Percentiles rank a stretch among this genome's conserved stretches.
Evolutionary conservation across 495 filamentous ascomycete genomes (phyloP).

Genomic region (Lasiosphaeriaceae sp.): DNA sequence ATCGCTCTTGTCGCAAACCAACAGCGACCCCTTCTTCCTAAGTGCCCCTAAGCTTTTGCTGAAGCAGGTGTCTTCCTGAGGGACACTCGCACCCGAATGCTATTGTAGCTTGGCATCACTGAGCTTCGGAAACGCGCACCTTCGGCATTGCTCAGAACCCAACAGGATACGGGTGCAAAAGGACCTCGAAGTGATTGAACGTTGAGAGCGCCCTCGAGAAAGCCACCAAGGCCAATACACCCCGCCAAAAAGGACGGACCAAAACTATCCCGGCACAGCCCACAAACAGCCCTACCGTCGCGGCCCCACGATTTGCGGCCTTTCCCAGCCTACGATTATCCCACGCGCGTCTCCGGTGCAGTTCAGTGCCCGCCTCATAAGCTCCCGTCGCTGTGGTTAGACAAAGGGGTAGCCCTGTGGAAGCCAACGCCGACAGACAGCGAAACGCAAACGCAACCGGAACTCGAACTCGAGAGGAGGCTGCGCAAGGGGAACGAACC

Average conservation of each 20-base stretch:
- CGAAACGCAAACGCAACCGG: neutral
- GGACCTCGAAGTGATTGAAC: no score
- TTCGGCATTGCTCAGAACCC: neutral
- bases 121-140: neutral
- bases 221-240: neutral
- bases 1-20: neutral
- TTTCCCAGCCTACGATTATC: no score
- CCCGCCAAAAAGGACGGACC: neutral
- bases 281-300: slow-evolving; percentile 4
- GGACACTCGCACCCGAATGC: neutral
- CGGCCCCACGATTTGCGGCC: slow-evolving; percentile 3
- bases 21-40: no score
- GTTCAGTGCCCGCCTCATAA: no score
- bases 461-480: neutral
- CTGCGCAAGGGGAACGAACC: neutral
- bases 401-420: no score
- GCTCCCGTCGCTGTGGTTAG: no score
- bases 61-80: neutral
- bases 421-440: neutral
- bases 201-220: neutral
- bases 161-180: neutral
- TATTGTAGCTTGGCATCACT: neutral
- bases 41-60: neutral
- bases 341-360: no score
- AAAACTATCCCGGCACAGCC: slow-evolving; percentile 1